Evolutionary conservation across 208 protist genomes (phyloP).

Genomic region (Leishmania arabica): DNA sequence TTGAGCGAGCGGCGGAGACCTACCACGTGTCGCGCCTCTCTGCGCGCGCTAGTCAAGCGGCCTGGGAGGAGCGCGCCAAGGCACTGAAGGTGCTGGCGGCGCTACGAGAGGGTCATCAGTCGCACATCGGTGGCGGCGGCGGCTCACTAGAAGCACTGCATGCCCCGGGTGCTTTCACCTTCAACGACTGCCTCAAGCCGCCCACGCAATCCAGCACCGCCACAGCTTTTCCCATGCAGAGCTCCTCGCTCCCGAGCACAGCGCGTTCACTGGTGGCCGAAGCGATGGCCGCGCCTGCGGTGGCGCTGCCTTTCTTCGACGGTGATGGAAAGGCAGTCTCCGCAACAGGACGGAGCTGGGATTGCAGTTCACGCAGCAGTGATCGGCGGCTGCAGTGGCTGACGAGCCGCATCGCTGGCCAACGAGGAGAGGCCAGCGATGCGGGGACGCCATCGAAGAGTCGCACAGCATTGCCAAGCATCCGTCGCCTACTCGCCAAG

Average conservation of each 20-base stretch:
- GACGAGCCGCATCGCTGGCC: constrained; percentile 15
- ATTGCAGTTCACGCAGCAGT: constrained; percentile 11
- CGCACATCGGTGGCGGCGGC: background rate
- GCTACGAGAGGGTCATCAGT: constrained; percentile 19
- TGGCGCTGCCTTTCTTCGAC: constrained; percentile 28
- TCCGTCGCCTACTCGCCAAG: constrained; percentile 28
- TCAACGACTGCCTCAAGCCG: background rate
- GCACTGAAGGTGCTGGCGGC: constrained; percentile 31
- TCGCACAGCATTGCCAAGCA: constrained; percentile 19
- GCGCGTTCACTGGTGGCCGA: background rate
- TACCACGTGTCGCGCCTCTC: constrained; percentile 63
- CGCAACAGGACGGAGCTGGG: constrained; percentile 4
- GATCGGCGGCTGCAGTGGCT: constrained; percentile 29
- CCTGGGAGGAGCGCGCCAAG: constrained; percentile 30
- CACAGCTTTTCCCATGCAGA: background rate
- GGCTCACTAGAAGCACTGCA: background rate
- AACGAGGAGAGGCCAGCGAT: background rate
- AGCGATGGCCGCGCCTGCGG: background rate
- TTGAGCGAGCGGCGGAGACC: constrained; percentile 85
- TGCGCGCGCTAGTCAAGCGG: constrained; percentile 13
- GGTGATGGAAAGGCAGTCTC: constrained; percentile 20
- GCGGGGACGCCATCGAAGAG: background rate
- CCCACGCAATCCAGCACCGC: background rate
- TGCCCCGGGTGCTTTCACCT: background rate
- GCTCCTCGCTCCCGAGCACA: background rate